Evolutionary conservation across 169 alveolate species (phyloP).

Genomic region (Cryptosporidium viatorum): DNA sequence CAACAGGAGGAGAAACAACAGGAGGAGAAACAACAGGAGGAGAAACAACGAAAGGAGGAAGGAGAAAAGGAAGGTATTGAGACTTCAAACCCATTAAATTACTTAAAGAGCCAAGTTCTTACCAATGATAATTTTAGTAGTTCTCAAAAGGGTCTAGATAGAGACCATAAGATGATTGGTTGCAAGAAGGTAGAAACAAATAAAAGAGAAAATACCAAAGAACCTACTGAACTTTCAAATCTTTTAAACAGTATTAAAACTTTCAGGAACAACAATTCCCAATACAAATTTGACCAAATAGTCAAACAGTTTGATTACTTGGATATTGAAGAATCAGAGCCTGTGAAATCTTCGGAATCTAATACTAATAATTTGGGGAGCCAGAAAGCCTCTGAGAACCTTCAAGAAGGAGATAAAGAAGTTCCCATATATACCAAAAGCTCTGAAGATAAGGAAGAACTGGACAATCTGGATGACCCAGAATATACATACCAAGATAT

Average conservation of each 20-base stretch:
- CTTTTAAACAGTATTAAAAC: neutral
- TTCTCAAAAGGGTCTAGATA: no score
- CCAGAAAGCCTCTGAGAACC: neutral
- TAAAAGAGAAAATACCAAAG: neutral
- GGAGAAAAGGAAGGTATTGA: neutral
- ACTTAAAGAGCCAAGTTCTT: no score
- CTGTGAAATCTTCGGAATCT: neutral
- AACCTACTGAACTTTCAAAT: neutral
- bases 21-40: no score
- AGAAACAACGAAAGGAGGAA: no score
- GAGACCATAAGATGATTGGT: neutral
- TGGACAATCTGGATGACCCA: neutral
- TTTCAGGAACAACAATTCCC: neutral
- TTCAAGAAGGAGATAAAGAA: neutral
- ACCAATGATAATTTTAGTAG: neutral
- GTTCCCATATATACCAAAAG: neutral
- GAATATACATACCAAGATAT: slow-evolving; percentile 13
- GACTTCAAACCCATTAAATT: neutral
- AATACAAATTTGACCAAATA: neutral
- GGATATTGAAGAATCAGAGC: slow-evolving; percentile 20
- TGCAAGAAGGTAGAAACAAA: neutral
- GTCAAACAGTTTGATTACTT: slow-evolving; percentile 56
- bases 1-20: no score
- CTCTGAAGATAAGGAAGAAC: neutral
- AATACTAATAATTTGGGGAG: no score